Base-by-base conservation (phyloP, 2,329 filamentous ascomycete species). In the Rachicladosporium sp. region DNA sequence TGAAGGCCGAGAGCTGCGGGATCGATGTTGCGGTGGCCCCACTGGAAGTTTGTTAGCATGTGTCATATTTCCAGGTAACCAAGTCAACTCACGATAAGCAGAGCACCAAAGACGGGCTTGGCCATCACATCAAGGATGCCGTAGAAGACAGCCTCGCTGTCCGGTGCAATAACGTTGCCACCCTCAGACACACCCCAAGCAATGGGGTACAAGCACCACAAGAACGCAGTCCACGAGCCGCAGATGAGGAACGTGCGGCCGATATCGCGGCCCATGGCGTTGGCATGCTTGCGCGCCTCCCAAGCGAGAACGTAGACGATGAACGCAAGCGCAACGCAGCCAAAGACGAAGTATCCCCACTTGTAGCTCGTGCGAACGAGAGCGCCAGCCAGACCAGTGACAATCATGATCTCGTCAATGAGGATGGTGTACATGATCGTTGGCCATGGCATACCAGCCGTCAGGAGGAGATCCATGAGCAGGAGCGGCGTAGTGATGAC, bases 61-160 rank as follows among this genome's bases (percentile, higher is more conserved):
- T 8, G 7, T 7, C 15, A 27, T 27, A 2, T 7, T 27, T 8
- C 7, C 6, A 27, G 7, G 23, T 8, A 6, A 27, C 6, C 23
- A 27, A 8, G 7, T 27, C 23, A 27, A 27, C 23, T 27, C 4
- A 27, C 23, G 36, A 83, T 61, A 1, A 83, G 65, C 1, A 80
- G 52, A 9, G 66, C 63, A 10, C 74, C 74, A 47, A 82, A 82
- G 6, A 72, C 64, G 0, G 76, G 74, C 61, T 82, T 82, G 4
- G 78, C 70, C 3, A 80, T 44, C 4, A 82, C 57, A 43, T 83
- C 79, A 0, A 84, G 65, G 2, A 82, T 60, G 31, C 78, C 76
- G 52, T 83, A 84, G 54, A 82, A 81, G 43, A 80, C 61, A 8
- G 76, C 75, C 52, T 83, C 79, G 0, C 72, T 74, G 52, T 83